Evolutionary conservation across 2,329 filamentous ascomycete genomes (phyloP).

Genomic region (Trichoderma aggressivum): DNA sequence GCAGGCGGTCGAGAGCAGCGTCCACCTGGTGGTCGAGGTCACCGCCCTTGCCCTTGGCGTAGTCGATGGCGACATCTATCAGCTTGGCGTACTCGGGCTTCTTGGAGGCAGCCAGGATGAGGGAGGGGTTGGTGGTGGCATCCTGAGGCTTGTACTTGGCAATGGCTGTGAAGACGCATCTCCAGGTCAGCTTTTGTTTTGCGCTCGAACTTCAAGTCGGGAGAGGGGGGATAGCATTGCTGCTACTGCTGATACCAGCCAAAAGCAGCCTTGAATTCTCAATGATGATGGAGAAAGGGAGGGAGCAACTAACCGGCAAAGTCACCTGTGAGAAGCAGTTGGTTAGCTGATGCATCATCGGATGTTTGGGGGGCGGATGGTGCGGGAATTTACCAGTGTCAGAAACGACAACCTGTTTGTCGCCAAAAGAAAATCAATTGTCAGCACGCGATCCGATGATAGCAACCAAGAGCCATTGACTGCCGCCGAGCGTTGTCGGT

Average conservation of each 20-base stretch:
- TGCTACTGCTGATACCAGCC: not conserved
- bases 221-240: not conserved
- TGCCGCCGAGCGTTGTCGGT: not conserved
- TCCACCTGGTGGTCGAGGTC: constrained; percentile 81
- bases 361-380: constrained; percentile 10
- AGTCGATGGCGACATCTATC: constrained; percentile 79
- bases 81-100: constrained; percentile 93
- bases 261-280: not conserved
- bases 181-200: constrained; percentile 25
- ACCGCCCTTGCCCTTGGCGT: constrained; percentile 74
- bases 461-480: not conserved
- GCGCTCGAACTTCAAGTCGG: not conserved
- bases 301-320: constrained; percentile 64
- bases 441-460: not conserved
- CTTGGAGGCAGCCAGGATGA: constrained; percentile 97
- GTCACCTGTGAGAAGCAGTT: constrained; percentile 53
- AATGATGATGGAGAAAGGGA: not conserved
- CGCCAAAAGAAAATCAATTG: constrained; percentile 5
- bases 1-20: constrained; percentile 82
- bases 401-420: constrained; percentile 83
- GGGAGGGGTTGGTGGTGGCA: constrained; percentile 98
- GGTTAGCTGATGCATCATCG: constrained; percentile 25
- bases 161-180: constrained; percentile 64
- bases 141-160: constrained; percentile 99
- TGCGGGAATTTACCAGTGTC: constrained; percentile 75